phyloP scores from a whole-genome alignment of 768 basidiomycete species.

The Mycena chlorophos region DNA sequence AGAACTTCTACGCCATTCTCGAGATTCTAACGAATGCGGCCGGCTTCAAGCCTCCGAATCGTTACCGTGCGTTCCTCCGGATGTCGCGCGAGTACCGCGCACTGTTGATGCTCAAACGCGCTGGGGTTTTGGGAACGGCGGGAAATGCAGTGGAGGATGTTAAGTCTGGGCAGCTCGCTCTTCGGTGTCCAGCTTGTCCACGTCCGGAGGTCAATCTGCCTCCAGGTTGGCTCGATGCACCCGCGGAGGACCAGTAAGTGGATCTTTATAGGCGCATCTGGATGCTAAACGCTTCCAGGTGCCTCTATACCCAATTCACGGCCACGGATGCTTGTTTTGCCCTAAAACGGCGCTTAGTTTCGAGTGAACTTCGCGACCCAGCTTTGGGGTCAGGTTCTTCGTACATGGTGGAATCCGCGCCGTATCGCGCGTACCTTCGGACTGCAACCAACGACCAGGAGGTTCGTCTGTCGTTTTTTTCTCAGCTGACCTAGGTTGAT shows the following conservation, averaged over 20 bases:
- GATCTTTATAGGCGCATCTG: neutral
- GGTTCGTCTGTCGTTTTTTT: neutral
- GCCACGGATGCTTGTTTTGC: constrained; percentile 4
- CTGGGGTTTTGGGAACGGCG: neutral
- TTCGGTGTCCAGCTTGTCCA: neutral
- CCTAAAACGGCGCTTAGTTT: constrained; percentile 1
- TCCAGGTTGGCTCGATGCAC: neutral
- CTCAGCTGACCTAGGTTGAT: neutral
- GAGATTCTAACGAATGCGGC: neutral
- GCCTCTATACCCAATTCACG: neutral
- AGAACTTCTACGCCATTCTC: neutral
- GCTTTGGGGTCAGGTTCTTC: constrained; percentile 4
- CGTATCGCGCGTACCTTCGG: constrained; percentile 12
- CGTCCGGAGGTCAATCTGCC: neutral
- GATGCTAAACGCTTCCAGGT: neutral
- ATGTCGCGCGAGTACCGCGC: neutral
- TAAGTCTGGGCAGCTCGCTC: neutral
- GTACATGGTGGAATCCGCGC: constrained; percentile 8
- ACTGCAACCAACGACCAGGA: constrained; percentile 14
- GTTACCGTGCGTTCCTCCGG: neutral
- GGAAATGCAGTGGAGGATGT: neutral
- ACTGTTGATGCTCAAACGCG: neutral
- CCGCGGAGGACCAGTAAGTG: neutral
- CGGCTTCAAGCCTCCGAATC: neutral
- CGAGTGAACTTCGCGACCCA: constrained; percentile 10